Evolutionary conservation across 2,329 filamentous ascomycete genomes (phyloP), one percentile per base, ranked within the genome.

Genomic region (Berkeleyomyces basicola): DNA sequence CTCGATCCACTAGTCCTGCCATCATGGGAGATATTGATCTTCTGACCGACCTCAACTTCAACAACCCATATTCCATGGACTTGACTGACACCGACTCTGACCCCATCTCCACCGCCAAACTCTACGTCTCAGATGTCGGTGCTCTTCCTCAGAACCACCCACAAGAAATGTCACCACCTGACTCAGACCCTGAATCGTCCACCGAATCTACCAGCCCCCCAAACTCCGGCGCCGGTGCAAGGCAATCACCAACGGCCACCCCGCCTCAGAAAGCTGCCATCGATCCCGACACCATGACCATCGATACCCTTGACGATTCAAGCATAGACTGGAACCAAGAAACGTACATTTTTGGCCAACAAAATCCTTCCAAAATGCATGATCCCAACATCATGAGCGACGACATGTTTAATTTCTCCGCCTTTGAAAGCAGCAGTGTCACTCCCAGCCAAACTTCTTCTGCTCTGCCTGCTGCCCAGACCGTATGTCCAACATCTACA

Each of bases 161-260:
- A 39, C 59, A 61, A 58, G 63, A 60, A 23, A 64, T 64, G 55
- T 64, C 63, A 61, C 63, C 63, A 23, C 60, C 57, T 37, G 63
- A 64, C 47, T 64, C 63, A 47, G 63, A 64, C 37, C 63, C 63
- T 10, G 63, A 64, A 60, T 64, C 63, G 36, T 64, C 59, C 39
- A 58, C 59, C 40, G 63, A 60, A 43, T 64, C 63, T 3, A 60
- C 63, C 9, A 64, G 63, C 47, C 63, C 63, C 16, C 60, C 63
- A 7, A 64, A 64, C 49, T 64, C 63, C 10, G 62, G 47, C 6
- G 62, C 58, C 40, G 62, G 60, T 16, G 23, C 57, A 5, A 62
- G 63, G 43, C 63, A 64, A 40, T 64, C 63, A 10, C 63, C 63
- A 39, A 59, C 63, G 33, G 63, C 46, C 9, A 64, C 63, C 7